Percentiles rank a stretch among this genome's conserved stretches.
These are phyloP conservation scores for Paragyromitra xinjiangensis DNA, from an alignment of 495 filamentous ascomycete species.

Conservation along the genomic window DNA sequence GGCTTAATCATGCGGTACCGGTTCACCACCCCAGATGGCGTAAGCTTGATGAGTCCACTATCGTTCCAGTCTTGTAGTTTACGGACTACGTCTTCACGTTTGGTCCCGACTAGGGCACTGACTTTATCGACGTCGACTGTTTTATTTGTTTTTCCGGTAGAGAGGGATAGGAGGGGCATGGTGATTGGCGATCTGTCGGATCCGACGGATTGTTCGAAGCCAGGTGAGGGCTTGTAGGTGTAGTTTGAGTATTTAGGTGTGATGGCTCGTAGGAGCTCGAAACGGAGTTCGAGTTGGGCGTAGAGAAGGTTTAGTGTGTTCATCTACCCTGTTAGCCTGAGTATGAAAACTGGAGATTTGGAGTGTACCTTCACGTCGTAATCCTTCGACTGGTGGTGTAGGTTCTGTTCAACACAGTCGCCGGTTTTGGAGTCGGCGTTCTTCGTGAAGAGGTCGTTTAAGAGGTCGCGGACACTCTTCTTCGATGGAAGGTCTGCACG, in stretches of 20 bases:
- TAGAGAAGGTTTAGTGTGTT: slow-evolving; percentile 62
- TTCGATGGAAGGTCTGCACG: slow-evolving; percentile 66
- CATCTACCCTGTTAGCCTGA: slow-evolving; percentile 53
- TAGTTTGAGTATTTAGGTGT: slow-evolving; percentile 67
- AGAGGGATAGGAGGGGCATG: slow-evolving; percentile 58
- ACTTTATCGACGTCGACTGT: slow-evolving; percentile 62
- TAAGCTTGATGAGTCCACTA: slow-evolving; percentile 61
- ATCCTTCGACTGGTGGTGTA: slow-evolving; percentile 59
- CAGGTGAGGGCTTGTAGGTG: slow-evolving; percentile 59
- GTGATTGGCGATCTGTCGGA: slow-evolving; percentile 58
- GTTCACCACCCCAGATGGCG: slow-evolving; percentile 62
- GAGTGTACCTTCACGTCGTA: slow-evolving; percentile 62
- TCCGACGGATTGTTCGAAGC: slow-evolving; percentile 50
- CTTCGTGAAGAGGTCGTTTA: slow-evolving; percentile 62
- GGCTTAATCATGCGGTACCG: slow-evolving; percentile 63
- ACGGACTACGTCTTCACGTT: slow-evolving; percentile 61
- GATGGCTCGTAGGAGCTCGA: slow-evolving; percentile 64
- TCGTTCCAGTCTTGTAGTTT: slow-evolving; percentile 65
- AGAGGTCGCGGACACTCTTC: slow-evolving; percentile 60
- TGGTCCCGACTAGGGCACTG: slow-evolving; percentile 30
- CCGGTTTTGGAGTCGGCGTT: slow-evolving; percentile 56
- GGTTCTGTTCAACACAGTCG: slow-evolving; percentile 62
- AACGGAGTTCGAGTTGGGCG: slow-evolving; percentile 66
- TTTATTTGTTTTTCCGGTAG: slow-evolving; percentile 58
- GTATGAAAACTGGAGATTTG: slow-evolving; percentile 1